Percentiles rank a stretch among this genome's conserved stretches.
phyloP scores from a whole-genome alignment of 2,329 filamentous ascomycete genomes.

The Sphaerulina vaccinii region DNA sequence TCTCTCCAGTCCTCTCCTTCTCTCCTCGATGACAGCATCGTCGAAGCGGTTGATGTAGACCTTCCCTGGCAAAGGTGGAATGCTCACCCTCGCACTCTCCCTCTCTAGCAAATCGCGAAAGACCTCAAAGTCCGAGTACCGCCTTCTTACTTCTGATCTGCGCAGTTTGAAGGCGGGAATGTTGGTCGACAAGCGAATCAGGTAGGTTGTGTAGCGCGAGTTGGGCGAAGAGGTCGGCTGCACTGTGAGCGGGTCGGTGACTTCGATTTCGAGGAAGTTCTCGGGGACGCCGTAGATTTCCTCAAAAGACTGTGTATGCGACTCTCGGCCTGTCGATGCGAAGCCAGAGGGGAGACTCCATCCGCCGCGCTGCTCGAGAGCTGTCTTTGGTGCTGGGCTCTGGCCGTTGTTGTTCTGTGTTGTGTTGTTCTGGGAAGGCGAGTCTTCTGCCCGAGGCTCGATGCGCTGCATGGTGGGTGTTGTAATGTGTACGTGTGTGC shows the following conservation, averaged over 20 bases:
- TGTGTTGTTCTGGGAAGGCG: conserved; percentile 10
- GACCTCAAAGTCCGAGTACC: conserved; percentile 98
- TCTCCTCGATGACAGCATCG: conserved; percentile 95
- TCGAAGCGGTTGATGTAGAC: conserved; percentile 98
- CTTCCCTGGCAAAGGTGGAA: conserved; percentile 92
- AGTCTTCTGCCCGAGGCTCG: conserved; percentile 28
- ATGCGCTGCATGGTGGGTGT: conserved; percentile 32
- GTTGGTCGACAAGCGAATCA: conserved; percentile 96
- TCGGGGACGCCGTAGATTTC: conserved; percentile 98
- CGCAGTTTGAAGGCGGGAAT: conserved; percentile 98
- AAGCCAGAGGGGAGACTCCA: conserved; percentile 34
- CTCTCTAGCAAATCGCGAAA: conserved; percentile 98
- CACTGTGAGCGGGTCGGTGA: conserved; percentile 89
- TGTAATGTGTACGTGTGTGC: background rate
- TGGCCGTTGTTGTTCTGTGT: conserved; percentile 3
- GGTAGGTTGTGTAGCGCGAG: conserved; percentile 90
- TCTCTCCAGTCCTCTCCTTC: conserved; percentile 85
- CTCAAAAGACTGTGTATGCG: conserved; percentile 76
- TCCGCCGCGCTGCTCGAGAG: conserved; percentile 9
- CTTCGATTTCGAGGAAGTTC: conserved; percentile 98
- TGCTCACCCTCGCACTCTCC: conserved; percentile 89
- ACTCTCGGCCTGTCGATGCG: conserved; percentile 32
- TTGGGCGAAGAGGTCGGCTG: conserved; percentile 65
- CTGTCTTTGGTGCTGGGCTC: too few species aligned
- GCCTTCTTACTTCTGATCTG: conserved; percentile 76